A percentile compares a stretch with the other conserved stretches of the same genome.
These are phyloP conservation scores for Pseudogymnoascus sp. DNA, from an alignment of 2,329 filamentous ascomycete genomes.

Conservation along the genomic window DNA sequence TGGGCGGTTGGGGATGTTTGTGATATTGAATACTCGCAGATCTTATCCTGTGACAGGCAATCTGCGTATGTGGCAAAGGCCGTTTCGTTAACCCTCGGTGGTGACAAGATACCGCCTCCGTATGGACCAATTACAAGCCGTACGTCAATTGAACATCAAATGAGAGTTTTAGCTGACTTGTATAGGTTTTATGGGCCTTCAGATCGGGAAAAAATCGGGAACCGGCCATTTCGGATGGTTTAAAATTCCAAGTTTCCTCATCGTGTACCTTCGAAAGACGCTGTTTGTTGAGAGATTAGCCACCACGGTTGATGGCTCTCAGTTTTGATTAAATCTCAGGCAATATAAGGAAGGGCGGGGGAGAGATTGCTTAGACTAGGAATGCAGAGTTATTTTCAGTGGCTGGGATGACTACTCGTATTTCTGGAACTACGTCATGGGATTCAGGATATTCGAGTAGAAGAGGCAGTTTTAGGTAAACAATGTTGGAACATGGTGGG, in stretches of 20 bases:
- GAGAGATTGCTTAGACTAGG: background rate
- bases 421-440: background rate
- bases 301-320: conserved; percentile 19
- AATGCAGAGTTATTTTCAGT: background rate
- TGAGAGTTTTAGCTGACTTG: background rate
- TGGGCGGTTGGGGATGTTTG: conserved; percentile 27
- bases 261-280: conserved; percentile 22
- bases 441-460: background rate
- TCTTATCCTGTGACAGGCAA: conserved; percentile 19
- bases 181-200: conserved; percentile 23
- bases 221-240: conserved; percentile 26
- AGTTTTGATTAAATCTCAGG: conserved; percentile 1
- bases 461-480: background rate
- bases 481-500: background rate
- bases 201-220: conserved; percentile 34
- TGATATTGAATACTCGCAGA: conserved; percentile 21
- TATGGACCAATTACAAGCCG: conserved; percentile 19
- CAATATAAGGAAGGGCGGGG: background rate
- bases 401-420: background rate
- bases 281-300: conserved; percentile 22
- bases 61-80: conserved; percentile 22
- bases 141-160: conserved; percentile 10
- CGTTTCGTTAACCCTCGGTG: conserved; percentile 17
- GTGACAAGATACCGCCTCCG: conserved; percentile 13
- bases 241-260: conserved; percentile 23